Evolutionary conservation across 2,329 filamentous ascomycete genomes (phyloP), one percentile per base, ranked within the genome.

Genomic region (Bipolaris cookei): DNA sequence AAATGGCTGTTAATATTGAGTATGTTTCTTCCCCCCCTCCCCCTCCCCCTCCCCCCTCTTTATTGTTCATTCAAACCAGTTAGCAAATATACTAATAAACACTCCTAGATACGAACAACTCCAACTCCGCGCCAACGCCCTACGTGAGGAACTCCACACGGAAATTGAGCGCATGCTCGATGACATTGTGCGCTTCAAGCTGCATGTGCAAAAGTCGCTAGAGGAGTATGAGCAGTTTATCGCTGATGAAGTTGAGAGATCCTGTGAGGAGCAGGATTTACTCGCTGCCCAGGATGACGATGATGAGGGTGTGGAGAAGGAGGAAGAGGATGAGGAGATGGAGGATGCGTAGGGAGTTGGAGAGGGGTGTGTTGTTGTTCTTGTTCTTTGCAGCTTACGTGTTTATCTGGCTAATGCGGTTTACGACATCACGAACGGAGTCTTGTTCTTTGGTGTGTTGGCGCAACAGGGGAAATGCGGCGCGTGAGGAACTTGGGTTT

Each of bases 181-280:
- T 79, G 93, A 98, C 73, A 90, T 97, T 61, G 96, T 98, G 80
- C 93, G 96, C 72, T 98, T 99, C 86, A 99, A 99, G 80, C 91
- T 99, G 63, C 93, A 98, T 72, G 84, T 99, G 49, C 95, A 99
- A 77, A 93, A 92, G 79, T 89, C 88, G 57, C 81, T 99, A 51
- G 94, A 97, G 74, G 91, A 95, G 71, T 98, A 97, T 76, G 95
- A 99, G 78, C 88, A 88, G 54, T 97, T 97, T 73, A 92, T 97
- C 6, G 89, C 91, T 2, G 91, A 96, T 64, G 94, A 98, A 79
- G 88, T 97, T n/a, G 91, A 96, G 79, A 71, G 70, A 41, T 82
- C 83, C 68, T 84, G 80, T 68, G 77, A 79, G 62, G 83, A 84
- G 68, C 70, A 84, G 60, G 80, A 81, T 49, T 58, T 63, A 48